Base-by-base conservation (phyloP, 768 basidiomycete species). In the Sarcomyxa edulis region DNA sequence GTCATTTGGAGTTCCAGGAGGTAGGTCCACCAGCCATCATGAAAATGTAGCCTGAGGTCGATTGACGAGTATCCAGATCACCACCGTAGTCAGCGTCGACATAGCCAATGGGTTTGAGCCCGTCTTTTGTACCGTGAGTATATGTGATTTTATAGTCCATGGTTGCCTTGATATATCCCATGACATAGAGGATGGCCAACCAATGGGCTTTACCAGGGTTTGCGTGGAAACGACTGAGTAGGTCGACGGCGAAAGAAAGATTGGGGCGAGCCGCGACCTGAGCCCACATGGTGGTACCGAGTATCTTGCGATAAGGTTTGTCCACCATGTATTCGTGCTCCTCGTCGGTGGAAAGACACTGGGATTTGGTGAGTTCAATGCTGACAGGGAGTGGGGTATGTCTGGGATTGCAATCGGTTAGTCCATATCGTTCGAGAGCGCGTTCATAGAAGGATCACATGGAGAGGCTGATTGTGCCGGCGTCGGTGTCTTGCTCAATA, bases 41-140 rank as follows among this genome's bases (percentile, higher is more conserved):
- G 43, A 61, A 63, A 0, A 53, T 43, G 37, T 64, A 65, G 5
- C 69, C 65, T 1, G 60, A 58, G 9, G 55, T 51, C 7, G 59
- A 60, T 14, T 45, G 24, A 11, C 54, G 47, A 32, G 49, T 45
- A 31, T 51, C 49, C 6, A 35, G 10, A 32, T 51, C 37, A 5
- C 46, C 48, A 1, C 32, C 60, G 50, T 50, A 60, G 35, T 61
- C 57, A 8, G 59, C 52, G 44, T 62, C 59, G 2, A 41, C 29
- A 36, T 40, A 47, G 8, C 39, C 21, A 4, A 19, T 26, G 2
- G 41, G 38, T 12, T 38, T 24, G 6, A 15, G 12, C 12, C 30
- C 32, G 9, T 37, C 35, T 9, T 43, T 44, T 28, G 15, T 16
- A 9, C 36, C 36, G 5, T 26, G 36, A 15, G 36, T 37, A 11